Conservation (phyloP, 2,329 filamentous ascomycete species). For the Tolypocladium guangdongense region DNA sequence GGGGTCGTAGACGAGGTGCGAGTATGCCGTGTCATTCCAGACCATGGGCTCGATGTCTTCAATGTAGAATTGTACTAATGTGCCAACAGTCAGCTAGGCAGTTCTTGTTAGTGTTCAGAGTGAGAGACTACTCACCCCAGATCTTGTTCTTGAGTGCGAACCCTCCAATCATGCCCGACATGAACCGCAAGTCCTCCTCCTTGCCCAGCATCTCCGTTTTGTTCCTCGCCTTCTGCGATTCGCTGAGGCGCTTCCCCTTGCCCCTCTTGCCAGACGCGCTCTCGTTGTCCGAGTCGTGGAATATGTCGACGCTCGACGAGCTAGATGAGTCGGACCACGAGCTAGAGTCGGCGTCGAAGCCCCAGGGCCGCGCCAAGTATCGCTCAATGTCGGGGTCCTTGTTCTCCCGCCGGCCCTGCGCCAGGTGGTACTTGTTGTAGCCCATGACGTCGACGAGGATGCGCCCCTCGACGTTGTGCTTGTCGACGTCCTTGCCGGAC, state of each 20-base stretch:
- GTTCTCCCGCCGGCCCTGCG: constrained; percentile 23
- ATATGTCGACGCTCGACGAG: neutral
- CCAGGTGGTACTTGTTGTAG: constrained; percentile 29
- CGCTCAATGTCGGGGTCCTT: constrained; percentile 17
- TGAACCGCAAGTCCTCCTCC: constrained; percentile 27
- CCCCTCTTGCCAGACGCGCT: constrained; percentile 2
- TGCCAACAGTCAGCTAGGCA: neutral
- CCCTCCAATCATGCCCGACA: constrained; percentile 29
- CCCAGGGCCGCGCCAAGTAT: constrained; percentile 5
- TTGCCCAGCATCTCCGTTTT: constrained; percentile 25
- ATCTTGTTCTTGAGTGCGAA: constrained; percentile 35
- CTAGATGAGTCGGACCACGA: neutral
- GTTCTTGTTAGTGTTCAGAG: neutral
- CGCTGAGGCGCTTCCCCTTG: constrained; percentile 15
- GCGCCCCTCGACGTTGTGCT: constrained; percentile 28
- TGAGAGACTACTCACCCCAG: constrained; percentile 23
- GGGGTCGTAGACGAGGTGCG: constrained; percentile 34
- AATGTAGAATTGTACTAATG: constrained; percentile 23
- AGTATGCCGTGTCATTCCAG: constrained; percentile 35
- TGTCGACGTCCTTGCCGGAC: constrained; percentile 6
- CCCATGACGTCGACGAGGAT: constrained; percentile 29
- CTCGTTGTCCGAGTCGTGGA: constrained; percentile 1
- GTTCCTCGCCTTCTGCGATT: constrained; percentile 26
- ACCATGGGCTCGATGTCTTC: constrained; percentile 29
- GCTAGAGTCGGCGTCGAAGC: neutral